Conservation (phyloP, 2,329 filamentous ascomycete species). For the Colletotrichum camelliae region DNA sequence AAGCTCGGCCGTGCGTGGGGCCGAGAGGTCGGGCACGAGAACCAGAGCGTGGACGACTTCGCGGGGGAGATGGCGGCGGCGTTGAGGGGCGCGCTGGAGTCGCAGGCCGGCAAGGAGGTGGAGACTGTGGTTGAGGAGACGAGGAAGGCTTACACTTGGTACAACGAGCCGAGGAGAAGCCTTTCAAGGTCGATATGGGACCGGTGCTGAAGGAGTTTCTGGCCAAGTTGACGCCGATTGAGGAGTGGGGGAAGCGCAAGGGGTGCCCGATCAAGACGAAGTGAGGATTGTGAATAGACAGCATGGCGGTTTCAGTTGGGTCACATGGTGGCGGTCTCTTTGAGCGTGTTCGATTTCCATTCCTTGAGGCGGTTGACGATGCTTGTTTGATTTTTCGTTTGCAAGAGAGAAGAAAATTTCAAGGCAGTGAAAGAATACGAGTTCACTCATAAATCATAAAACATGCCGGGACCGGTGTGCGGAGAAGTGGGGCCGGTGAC, state of each 20-base stretch:
- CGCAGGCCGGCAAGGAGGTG: conserved; percentile 35
- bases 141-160: conserved; percentile 45
- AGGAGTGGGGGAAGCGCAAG: not conserved
- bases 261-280: not conserved
- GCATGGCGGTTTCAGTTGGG: not conserved
- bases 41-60: conserved; percentile 32
- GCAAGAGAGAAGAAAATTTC: fast-evolving
- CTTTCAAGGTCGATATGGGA: conserved; percentile 42
- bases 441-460: not conserved
- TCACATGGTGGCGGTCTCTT: not conserved
- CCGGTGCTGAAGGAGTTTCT: conserved; percentile 34
- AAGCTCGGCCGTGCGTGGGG: conserved; percentile 38
- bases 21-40: conserved; percentile 32
- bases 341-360: not conserved
- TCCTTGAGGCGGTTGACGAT: not conserved
- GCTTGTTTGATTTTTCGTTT: not conserved
- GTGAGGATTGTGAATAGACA: not conserved
- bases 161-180: conserved; percentile 41
- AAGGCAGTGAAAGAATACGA: not conserved
- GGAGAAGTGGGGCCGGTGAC: not conserved
- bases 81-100: conserved; percentile 34
- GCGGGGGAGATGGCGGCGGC: conserved; percentile 27
- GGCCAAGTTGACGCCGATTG: not conserved
- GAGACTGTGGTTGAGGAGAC: conserved; percentile 40
- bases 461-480: not conserved